phyloP scores from a whole-genome alignment of 2,329 filamentous ascomycete species.

The Fusarium graminum region DNA sequence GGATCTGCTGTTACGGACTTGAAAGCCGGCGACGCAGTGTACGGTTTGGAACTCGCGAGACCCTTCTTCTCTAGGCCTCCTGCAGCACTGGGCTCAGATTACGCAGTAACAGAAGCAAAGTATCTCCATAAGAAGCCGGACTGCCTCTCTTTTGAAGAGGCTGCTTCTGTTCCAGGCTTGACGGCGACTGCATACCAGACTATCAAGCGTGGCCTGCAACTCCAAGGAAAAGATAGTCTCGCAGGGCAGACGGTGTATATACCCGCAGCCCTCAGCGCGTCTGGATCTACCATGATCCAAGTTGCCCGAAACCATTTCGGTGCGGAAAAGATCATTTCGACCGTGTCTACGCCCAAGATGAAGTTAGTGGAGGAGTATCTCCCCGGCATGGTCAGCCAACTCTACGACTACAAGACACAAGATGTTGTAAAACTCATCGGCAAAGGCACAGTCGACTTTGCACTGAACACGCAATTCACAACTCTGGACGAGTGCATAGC shows the following conservation, averaged over 20 bases:
- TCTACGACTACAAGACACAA: conserved; percentile 64
- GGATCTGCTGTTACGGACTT: conserved; percentile 49
- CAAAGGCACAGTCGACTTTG: conserved; percentile 62
- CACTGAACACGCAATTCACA: conserved; percentile 62
- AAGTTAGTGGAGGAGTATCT: conserved; percentile 58
- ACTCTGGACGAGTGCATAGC: conserved; percentile 57
- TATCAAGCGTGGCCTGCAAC: conserved; percentile 56
- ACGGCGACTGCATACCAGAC: conserved; percentile 61
- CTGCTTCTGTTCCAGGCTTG: conserved; percentile 54
- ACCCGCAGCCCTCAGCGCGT: conserved; percentile 63
- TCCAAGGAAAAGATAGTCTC: conserved; percentile 56
- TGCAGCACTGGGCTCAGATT: conserved; percentile 58
- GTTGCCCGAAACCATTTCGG: conserved; percentile 64
- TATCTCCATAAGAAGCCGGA: conserved; percentile 54
- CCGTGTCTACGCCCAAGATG: conserved; percentile 66
- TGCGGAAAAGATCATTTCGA: conserved; percentile 62
- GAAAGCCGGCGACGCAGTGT: conserved; percentile 56
- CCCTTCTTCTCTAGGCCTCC: conserved; percentile 51
- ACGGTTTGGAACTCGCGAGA: conserved; percentile 55
- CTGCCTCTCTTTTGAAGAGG: conserved; percentile 53
- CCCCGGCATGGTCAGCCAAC: conserved; percentile 61
- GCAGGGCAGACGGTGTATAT: conserved; percentile 66
- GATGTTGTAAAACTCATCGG: conserved; percentile 55
- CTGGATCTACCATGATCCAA: conserved; percentile 62
- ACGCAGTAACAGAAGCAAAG: conserved; percentile 53